phyloP scores from a whole-genome alignment of 2,329 filamentous ascomycete species.

The Sordariomycetes sp. region DNA sequence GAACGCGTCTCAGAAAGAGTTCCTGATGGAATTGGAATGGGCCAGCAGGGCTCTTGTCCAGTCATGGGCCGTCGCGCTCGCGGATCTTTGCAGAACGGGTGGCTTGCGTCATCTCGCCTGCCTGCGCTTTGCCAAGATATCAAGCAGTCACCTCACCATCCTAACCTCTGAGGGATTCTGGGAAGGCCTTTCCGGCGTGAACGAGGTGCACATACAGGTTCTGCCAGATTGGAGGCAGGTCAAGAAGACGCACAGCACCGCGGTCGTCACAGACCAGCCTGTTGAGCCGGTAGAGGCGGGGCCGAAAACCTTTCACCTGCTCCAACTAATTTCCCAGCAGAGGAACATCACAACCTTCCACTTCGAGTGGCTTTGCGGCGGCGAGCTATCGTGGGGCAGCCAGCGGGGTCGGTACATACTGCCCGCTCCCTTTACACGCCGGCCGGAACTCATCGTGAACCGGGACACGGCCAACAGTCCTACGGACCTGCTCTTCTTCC shows the following conservation, averaged over 20 bases:
- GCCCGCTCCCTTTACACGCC: slow-evolving; percentile 44
- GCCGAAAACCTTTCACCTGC: slow-evolving; percentile 36
- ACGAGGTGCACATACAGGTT: slow-evolving; percentile 45
- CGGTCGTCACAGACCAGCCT: slow-evolving; percentile 26
- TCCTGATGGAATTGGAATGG: not conserved
- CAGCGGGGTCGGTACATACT: slow-evolving; percentile 53
- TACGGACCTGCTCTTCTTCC: slow-evolving; percentile 37
- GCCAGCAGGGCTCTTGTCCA: not conserved
- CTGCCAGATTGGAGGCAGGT: slow-evolving; percentile 58
- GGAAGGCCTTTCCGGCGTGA: slow-evolving; percentile 42
- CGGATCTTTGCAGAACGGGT: slow-evolving; percentile 8
- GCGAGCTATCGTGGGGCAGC: slow-evolving; percentile 53
- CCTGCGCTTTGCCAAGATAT: slow-evolving; percentile 53
- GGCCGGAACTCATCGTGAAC: slow-evolving; percentile 16
- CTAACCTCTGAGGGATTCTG: slow-evolving; percentile 51
- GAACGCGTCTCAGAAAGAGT: not conserved
- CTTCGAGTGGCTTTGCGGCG: slow-evolving; percentile 58
- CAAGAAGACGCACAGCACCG: slow-evolving; percentile 36
- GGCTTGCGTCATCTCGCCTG: slow-evolving; percentile 44
- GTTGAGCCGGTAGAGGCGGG: not conserved
- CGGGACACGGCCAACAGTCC: slow-evolving; percentile 8
- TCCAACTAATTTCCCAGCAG: slow-evolving; percentile 37
- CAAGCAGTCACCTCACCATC: slow-evolving; percentile 46
- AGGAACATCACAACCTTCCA: slow-evolving; percentile 45
- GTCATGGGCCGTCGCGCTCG: not conserved